A percentile compares a stretch with the other conserved stretches of the same genome.
Evolutionary conservation across 371 early-diverging fungal genomes (phyloP).

Genomic region (Lichtheimia ramosa): DNA sequence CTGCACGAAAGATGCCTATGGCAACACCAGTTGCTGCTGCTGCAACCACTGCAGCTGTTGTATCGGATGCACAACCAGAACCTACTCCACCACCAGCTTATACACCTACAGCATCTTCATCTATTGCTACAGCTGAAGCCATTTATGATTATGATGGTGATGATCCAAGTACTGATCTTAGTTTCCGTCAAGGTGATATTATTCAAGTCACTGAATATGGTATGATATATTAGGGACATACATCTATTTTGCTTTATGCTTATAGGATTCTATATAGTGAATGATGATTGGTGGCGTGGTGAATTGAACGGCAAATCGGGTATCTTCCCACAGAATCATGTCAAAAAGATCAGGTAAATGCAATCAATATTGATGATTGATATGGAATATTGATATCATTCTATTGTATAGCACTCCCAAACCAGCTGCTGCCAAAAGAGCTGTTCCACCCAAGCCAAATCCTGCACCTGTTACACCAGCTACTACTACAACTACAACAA

Average conservation of each 20-base stretch:
- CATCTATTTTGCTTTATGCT: too few species aligned
- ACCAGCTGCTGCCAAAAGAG: constrained; percentile 2
- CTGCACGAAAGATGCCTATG: not conserved
- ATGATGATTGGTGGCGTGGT: constrained; percentile 55
- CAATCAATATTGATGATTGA: not conserved
- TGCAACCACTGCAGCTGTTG: constrained; percentile 8
- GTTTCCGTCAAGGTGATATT: constrained; percentile 50
- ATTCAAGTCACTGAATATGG: constrained; percentile 55
- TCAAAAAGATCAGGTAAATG: constrained; percentile 38
- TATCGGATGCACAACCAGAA: not conserved
- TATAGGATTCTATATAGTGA: constrained; percentile 24
- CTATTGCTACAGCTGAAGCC: constrained; percentile 35
- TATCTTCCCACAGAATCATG: constrained; percentile 55
- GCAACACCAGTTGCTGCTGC: constrained; percentile 6
- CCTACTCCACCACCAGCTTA: constrained; percentile 14
- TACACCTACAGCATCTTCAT: constrained; percentile 20
- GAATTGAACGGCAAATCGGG: constrained; percentile 40
- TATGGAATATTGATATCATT: not conserved
- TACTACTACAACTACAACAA: constrained; percentile 2
- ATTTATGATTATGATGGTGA: constrained; percentile 49
- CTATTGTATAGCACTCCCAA: not conserved
- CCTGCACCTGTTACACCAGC: constrained; percentile 3
- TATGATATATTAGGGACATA: not conserved
- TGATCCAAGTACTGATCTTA: constrained; percentile 46
- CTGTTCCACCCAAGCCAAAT: constrained; percentile 13